Evolutionary conservation across 78 protist genomes (phyloP).

Genomic region (Bodo saltans): DNA sequence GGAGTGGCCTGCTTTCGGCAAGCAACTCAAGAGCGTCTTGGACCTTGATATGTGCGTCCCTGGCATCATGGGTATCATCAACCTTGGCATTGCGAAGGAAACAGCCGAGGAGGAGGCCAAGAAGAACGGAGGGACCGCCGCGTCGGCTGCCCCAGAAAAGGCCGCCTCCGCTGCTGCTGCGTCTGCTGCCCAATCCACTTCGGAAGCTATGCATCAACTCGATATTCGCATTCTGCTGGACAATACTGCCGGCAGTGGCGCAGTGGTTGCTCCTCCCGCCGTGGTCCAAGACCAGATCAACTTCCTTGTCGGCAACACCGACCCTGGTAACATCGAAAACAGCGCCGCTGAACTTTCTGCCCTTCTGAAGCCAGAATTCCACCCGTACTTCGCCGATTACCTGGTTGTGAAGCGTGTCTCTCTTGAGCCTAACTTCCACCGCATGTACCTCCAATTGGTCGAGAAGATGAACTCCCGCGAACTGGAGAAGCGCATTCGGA

Average conservation of each 20-base stretch:
- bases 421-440: slow-evolving; percentile 84
- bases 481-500: slow-evolving; percentile 30
- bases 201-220: background rate
- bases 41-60: slow-evolving; percentile 33
- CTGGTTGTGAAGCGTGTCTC: slow-evolving; percentile 83
- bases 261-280: slow-evolving; percentile 35
- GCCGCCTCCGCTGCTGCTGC: background rate
- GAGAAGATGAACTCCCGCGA: slow-evolving; percentile 36
- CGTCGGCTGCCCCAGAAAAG: background rate
- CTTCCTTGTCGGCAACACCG: slow-evolving; percentile 90
- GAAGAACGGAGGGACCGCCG: background rate
- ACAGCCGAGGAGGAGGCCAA: background rate
- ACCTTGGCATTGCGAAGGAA: background rate
- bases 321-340: slow-evolving; percentile 49
- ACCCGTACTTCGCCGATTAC: slow-evolving; percentile 71
- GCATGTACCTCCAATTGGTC: slow-evolving; percentile 62
- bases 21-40: slow-evolving; percentile 45
- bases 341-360: slow-evolving; percentile 51
- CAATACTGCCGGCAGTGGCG: background rate
- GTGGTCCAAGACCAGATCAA: slow-evolving; percentile 65
- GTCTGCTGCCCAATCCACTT: background rate
- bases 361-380: slow-evolving; percentile 30
- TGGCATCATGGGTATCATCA: slow-evolving; percentile 8
- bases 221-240: background rate
- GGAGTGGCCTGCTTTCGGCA: slow-evolving; percentile 91